Base-by-base conservation (phyloP, 192 early-diverging fungal genomes). In the Podila clonocystis region DNA sequence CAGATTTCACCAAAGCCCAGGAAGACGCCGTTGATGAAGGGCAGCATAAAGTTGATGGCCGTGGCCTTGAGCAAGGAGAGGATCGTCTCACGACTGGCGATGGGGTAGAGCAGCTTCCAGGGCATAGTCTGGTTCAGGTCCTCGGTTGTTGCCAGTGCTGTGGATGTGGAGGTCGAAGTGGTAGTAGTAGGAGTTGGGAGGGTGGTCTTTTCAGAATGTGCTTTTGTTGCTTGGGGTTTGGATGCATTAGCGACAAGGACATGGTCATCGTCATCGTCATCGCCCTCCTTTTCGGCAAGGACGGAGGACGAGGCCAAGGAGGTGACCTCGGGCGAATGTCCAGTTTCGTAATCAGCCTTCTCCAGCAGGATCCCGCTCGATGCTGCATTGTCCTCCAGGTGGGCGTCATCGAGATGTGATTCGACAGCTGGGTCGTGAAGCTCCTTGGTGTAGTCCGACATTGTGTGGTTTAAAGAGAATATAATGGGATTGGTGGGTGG, bases 1-100 rank as follows among this genome's bases (percentile, higher is more conserved):
- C 91, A 90, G 48, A 95, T 95, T 82, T 95, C 93, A 60, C 93
- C 93, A 84, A 95, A 90, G 5, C 93, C 93, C n/a, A 89, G 64
- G 82, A 90, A 89, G 26, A 90, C 82, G 52, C 89, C 89, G 68
- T 87, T 87, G 69, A 90, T 75, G 61, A 90, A 90, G 9, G 89
- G 89, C 7, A 90, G 66, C 20, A 90, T 9, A 70, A 90, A 87
- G 65, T 90, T 87, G 65, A 89, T 84, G 22, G 87, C 83, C 0
- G 86, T 84, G 2, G 83, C 85, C 63, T 86, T 85, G 26, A 79
- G 29, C 3, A 87, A 38, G 31, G 59, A 65, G 20, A 86, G n/a
- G 52, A 85, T 65, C 19, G 77, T 80, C 62, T 80, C 77, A 5
- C 77, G 70, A 22, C 77, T 80, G 38, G 63, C 48, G 26, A 80